A percentile compares a stretch with the other conserved stretches of the same genome.
Conservation (phyloP, 169 alveolate species). For the Plasmodium cynomolgi region DNA sequence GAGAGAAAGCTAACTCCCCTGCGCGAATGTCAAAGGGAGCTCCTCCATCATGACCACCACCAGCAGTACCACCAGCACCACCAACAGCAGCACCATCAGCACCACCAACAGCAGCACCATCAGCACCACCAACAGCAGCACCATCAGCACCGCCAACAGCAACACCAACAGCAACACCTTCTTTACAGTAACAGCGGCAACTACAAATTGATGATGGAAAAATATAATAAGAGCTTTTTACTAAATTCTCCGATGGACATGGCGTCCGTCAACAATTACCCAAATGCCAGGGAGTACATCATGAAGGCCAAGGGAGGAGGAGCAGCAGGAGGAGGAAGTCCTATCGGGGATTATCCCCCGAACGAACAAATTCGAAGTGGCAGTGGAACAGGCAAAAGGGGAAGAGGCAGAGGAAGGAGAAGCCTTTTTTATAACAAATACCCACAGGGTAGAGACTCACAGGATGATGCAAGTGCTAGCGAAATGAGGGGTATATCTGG, state of each 20-base stretch:
- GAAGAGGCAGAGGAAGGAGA: background rate
- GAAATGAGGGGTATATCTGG: background rate
- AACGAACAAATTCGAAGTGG: background rate
- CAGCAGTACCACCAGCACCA: too few species aligned
- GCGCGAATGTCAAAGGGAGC: background rate
- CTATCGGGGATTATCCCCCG: background rate
- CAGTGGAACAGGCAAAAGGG: background rate
- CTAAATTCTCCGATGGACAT: background rate
- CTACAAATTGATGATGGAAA: constrained; percentile 21
- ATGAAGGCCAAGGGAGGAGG: background rate
- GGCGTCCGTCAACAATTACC: background rate
- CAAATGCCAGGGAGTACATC: background rate
- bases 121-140: background rate
- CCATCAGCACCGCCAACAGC: background rate
- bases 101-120: background rate
- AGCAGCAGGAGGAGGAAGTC: background rate
- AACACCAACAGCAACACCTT: background rate
- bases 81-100: background rate
- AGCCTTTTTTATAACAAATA: background rate
- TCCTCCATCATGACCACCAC: background rate
- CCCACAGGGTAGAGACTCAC: background rate
- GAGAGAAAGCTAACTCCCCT: background rate
- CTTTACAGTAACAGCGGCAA: background rate
- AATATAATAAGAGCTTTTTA: background rate
- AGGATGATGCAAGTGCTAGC: background rate